These are phyloP conservation scores for Plantago elongata DNA, from an alignment of 257 asterid species.

Conservation along the genomic window DNA sequence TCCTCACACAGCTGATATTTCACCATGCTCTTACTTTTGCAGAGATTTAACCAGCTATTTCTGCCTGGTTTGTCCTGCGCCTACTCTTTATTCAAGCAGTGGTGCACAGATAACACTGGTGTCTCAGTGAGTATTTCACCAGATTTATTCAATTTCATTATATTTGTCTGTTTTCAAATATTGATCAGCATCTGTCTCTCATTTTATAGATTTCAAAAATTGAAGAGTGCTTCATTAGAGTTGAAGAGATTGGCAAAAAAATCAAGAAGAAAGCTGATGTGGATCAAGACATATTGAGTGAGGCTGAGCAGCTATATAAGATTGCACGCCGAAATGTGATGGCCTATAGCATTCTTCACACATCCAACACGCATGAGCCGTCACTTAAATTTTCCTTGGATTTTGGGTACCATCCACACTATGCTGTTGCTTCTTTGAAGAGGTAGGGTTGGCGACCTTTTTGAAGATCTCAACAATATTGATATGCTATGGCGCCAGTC, in stretches of 20 bases:
- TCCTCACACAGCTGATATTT: too few species aligned
- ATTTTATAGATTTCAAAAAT: too few species aligned
- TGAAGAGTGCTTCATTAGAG: constrained; percentile 53
- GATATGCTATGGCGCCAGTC: background rate
- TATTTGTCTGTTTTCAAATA: too few species aligned
- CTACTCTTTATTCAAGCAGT: too few species aligned
- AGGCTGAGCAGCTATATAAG: constrained; percentile 67
- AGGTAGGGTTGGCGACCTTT: background rate
- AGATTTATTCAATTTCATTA: too few species aligned
- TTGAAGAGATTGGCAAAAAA: constrained; percentile 66
- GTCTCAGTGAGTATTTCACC: too few species aligned
- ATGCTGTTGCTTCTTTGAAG: constrained; percentile 72
- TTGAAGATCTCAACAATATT: background rate
- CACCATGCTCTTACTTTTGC: too few species aligned
- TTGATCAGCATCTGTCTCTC: too few species aligned
- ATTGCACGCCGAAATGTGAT: constrained; percentile 75
- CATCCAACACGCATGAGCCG: constrained; percentile 68
- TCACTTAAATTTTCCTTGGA: constrained; percentile 68
- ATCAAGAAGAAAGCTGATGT: constrained; percentile 47
- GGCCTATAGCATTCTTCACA: constrained; percentile 63
- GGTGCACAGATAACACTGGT: too few species aligned
- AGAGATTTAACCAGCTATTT: too few species aligned
- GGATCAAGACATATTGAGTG: constrained; percentile 54
- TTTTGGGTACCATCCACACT: constrained; percentile 78
- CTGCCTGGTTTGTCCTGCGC: too few species aligned